Base-by-base conservation (phyloP, 495 filamentous ascomycete genomes). In the Tuber magnatum region DNA sequence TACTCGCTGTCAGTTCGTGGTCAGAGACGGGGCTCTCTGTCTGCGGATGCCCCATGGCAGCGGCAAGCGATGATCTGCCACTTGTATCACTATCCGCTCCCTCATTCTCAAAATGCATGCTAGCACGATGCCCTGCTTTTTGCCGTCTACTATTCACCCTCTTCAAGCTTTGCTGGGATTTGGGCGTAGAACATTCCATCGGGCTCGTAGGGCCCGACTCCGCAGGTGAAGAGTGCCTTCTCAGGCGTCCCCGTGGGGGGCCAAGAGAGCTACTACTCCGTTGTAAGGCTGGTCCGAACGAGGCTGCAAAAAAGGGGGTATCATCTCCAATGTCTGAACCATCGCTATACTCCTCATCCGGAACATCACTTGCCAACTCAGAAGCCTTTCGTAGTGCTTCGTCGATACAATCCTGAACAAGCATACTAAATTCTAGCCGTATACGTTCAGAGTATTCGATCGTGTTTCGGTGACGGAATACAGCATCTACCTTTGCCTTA, bases 391-490 rank as follows among this genome's bases (percentile, higher is more conserved):
- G 90, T 83, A 97, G 88, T 14, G 96, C 95, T 75, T 92, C 93
- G 71, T 94, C 90, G 69, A 99, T 95, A 82, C 95, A 99, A 75
- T 97, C 93, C 78, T 97, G 91, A 41, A 99, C 95, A 69, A 97
- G 86, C 39, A 94, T 87, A 28, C 92, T 91, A 81, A 95, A 97
- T 82, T 99, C 95, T 46, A 96, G 87, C 2, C 96, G 92, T 81
- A 99, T 97, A 14, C 95, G 89, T 84, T 99, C 95, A 7, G 93
- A 90, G 83, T 98, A 99, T 83, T 99, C 96, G 68, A 98, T 90
- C 73, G 97, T 97, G 78, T 92, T 89, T 65, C 94, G 90, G 84
- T 98, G 92, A 46, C 95, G 93, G 76, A 94, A 87, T 20, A 97
- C 91, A 38, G 96, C 91, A 80, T 98, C 96, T 7, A 97, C 92